Evolutionary conservation across 2,329 filamentous ascomycete genomes (phyloP), one percentile per base, ranked within the genome.

Genomic region (Pseudophaeomoniella oleicola): DNA sequence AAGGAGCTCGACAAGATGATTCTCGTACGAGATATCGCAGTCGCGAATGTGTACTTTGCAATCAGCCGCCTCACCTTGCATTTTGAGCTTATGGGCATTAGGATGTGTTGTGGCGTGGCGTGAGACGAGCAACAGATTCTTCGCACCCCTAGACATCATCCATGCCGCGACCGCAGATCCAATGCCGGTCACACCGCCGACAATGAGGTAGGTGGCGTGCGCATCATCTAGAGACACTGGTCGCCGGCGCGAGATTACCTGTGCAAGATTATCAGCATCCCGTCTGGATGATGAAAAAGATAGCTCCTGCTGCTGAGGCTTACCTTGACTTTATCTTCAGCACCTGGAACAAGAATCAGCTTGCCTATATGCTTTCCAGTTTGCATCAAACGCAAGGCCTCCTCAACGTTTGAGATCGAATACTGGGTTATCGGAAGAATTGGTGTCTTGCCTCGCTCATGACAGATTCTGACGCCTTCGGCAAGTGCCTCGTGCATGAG

Each of bases 181-280:
- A 16, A 58, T 44, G 33, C 54, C 55, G 17, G 52, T 53, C 6
- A 52, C 45, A 19, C 52, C 56, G 36, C 56, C 56, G 0, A 49
- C 48, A 19, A 59, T 43, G 29, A 58, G 43, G 27, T 56, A 58
- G 12, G 55, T 41, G 1, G 41, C 42, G 19, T 47, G 5, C 5
- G n/a, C n/a, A n/a, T n/a, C n/a, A n/a, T n/a, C n/a, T n/a, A n/a
- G n/a, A n/a, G n/a, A n/a, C n/a, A n/a, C n/a, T n/a, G n/a, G n/a
- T n/a, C n/a, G n/a, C n/a, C n/a, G n/a, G n/a, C n/a, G n/a, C n/a
- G n/a, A n/a, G n/a, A n/a, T n/a, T n/a, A n/a, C n/a, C n/a, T n/a
- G n/a, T n/a, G n/a, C n/a, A n/a, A n/a, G n/a, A n/a, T n/a, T n/a
- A n/a, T n/a, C n/a, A n/a, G n/a, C n/a, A n/a, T n/a, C n/a, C n/a